Percentiles rank a stretch among this genome's conserved stretches.
Conservation (phyloP, 2,329 filamentous ascomycete genomes). For the Diaporthe sp. region DNA sequence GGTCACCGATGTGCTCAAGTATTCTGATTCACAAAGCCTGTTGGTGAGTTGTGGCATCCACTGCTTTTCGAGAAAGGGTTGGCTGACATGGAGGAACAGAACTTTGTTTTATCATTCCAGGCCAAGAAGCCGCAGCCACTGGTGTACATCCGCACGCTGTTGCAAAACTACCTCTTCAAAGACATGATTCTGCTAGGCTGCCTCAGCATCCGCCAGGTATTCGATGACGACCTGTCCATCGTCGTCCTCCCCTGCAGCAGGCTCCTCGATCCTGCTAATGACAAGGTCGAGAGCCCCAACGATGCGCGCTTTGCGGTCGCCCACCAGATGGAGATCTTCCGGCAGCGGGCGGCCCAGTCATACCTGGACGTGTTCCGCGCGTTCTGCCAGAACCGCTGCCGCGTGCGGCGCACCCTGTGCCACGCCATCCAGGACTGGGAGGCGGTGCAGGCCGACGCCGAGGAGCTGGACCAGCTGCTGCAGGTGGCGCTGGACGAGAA, state of each 20-base stretch:
- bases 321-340: slow-evolving; percentile 79
- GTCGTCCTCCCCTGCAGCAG: slow-evolving; percentile 80
- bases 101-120: slow-evolving; percentile 81
- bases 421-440: slow-evolving; percentile 90
- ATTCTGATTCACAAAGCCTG: slow-evolving; percentile 77
- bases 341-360: slow-evolving; percentile 73
- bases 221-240: slow-evolving; percentile 86
- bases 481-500: slow-evolving; percentile 73
- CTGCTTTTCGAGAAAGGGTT: background rate
- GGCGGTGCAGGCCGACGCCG: slow-evolving; percentile 83
- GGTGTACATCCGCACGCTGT: slow-evolving; percentile 84
- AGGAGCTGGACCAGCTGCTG: slow-evolving; percentile 80
- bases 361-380: slow-evolving; percentile 89
- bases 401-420: slow-evolving; percentile 88
- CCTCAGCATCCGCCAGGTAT: slow-evolving; percentile 78
- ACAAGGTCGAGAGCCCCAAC: slow-evolving; percentile 80
- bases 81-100: slow-evolving; percentile 61
- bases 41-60: slow-evolving; percentile 64
- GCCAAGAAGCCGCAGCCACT: slow-evolving; percentile 85
- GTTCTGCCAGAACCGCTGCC: slow-evolving; percentile 90
- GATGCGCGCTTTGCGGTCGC: slow-evolving; percentile 83
- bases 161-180: slow-evolving; percentile 83
- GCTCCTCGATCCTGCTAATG: slow-evolving; percentile 80
- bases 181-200: slow-evolving; percentile 78
- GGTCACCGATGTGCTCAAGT: slow-evolving; percentile 76